Evolutionary conservation across 148 eudicot species (phyloP), one percentile per base, ranked within the genome.

Genomic region (Vaccinium corymbosum): DNA sequence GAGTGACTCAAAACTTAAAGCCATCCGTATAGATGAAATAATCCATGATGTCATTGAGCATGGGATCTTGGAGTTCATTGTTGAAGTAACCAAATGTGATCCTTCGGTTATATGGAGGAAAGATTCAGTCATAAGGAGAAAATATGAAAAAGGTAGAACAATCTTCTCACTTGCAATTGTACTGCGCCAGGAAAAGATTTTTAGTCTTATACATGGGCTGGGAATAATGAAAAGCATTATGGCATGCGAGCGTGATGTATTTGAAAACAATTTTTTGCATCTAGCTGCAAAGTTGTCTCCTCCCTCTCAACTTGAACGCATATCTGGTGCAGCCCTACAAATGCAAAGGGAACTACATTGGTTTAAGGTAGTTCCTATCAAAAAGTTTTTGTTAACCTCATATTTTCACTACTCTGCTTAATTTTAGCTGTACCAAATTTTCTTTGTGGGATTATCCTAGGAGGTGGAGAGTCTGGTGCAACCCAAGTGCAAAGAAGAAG

Each of bases 391-490:
- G 72, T 42, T 32, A 13, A 17, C 82, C 55, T 61, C 68, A 61
- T 61, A 6, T 51, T 51, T 51, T 51, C 55, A 9, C 55, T 59
- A 59, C 25, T 59, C 13, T 22, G 16, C n/a, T 5, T 38, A 12
- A 1, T 13, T 32, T 57, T 80, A 7, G 25, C 15, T 7, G 4
- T 19, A 29, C n/a, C 20, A 0, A 52, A 27, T 79, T 56, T 19
- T 1, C 48, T 55, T 19, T 19, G 1, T 25, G 35, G 16, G 22
- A 46, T 15, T 13, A 11, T 80, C 66, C 3, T 75, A 87, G 89
- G 89, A 70, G 52, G 89, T 87, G 46, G 89, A 87, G 75, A 84
- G 50, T 4, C 84, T 87, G 1, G 78, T 82, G 9, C 89, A 76
- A 78, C 86, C 89, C 15, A 55, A 51, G 35, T 73, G 55, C 50